These are phyloP conservation scores for Phytophthora ramorum DNA, from an alignment of 352 stramenopile species.

Conservation along the genomic window DNA sequence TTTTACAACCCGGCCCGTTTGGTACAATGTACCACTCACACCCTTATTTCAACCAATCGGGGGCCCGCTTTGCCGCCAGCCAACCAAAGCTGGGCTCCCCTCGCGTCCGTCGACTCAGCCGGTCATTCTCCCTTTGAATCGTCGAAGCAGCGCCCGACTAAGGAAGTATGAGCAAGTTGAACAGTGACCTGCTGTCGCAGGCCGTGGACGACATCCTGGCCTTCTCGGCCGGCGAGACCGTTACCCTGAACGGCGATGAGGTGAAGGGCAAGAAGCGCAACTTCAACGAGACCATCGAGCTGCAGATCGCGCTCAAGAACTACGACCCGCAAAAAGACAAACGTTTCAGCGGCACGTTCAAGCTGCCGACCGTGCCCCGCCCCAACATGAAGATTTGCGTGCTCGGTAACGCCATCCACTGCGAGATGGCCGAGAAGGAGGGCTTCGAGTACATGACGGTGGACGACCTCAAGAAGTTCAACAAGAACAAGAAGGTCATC, in stretches of 20 bases:
- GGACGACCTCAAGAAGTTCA: constrained; percentile 99
- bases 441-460: constrained; percentile 98
- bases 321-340: constrained; percentile 99
- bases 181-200: constrained; percentile 96
- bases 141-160: constrained; percentile 71
- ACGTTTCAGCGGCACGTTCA: constrained; percentile 99
- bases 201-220: constrained; percentile 96
- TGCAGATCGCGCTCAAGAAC: constrained; percentile 99
- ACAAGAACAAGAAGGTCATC: constrained; percentile 99
- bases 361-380: constrained; percentile 96
- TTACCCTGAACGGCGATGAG: constrained; percentile 91
- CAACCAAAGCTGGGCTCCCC: constrained; percentile 13
- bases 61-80: background rate
- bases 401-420: constrained; percentile 99
- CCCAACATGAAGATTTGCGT: constrained; percentile 98
- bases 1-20: too few relatives aligned
- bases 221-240: constrained; percentile 95
- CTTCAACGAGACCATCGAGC: constrained; percentile 99
- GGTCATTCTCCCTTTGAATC: constrained; percentile 82
- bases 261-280: constrained; percentile 99
- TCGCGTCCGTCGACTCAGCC: background rate
- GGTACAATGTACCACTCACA: background rate
- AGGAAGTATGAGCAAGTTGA: constrained; percentile 95
- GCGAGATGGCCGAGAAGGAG: constrained; percentile 98
- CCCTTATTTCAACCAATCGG: too few relatives aligned